Percentiles rank a stretch among this genome's conserved stretches.
Conservation (phyloP, 108 stramenopile genomes). For the Phaeodactylum tricornutum region DNA sequence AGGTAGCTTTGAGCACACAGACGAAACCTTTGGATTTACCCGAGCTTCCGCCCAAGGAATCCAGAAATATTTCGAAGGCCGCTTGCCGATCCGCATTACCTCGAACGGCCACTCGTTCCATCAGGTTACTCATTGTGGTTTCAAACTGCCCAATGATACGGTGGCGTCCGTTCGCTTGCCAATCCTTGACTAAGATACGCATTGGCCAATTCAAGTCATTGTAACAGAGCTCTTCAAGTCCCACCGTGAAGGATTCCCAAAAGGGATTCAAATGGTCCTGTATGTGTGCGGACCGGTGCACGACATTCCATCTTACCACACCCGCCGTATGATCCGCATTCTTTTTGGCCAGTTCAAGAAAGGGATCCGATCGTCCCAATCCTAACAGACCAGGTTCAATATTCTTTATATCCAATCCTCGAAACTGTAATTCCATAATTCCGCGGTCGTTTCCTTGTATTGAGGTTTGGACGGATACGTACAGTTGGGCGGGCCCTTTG, state of each 20-base stretch:
- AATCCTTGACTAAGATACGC: slow-evolving; percentile 36
- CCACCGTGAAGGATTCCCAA: slow-evolving; percentile 30
- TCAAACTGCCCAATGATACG: slow-evolving; percentile 34
- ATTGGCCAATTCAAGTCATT: slow-evolving; percentile 29
- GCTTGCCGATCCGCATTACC: slow-evolving; percentile 55
- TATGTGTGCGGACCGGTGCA: slow-evolving; percentile 47
- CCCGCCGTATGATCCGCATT: slow-evolving; percentile 20
- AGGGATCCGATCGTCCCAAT: slow-evolving; percentile 60
- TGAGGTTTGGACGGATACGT: not conserved
- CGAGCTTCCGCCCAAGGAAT: too few relatives aligned
- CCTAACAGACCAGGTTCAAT: slow-evolving; percentile 48
- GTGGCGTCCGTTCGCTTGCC: slow-evolving; percentile 30
- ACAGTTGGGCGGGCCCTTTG: too few relatives aligned
- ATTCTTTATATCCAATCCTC: slow-evolving; percentile 54
- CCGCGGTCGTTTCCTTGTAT: not conserved
- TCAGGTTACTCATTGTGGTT: slow-evolving; percentile 29
- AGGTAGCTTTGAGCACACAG: too few relatives aligned
- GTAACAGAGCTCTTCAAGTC: slow-evolving; percentile 39
- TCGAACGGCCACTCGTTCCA: slow-evolving; percentile 17
- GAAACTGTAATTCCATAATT: slow-evolving; percentile 19
- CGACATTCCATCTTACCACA: slow-evolving; percentile 23
- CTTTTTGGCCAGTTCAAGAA: slow-evolving; percentile 46
- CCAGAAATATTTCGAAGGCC: slow-evolving; percentile 8
- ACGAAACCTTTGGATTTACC: too few relatives aligned
- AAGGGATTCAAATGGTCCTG: slow-evolving; percentile 53